Evolutionary conservation across 2,329 filamentous ascomycete genomes (phyloP).

Genomic region (Ophiocordyceps sinensis): DNA sequence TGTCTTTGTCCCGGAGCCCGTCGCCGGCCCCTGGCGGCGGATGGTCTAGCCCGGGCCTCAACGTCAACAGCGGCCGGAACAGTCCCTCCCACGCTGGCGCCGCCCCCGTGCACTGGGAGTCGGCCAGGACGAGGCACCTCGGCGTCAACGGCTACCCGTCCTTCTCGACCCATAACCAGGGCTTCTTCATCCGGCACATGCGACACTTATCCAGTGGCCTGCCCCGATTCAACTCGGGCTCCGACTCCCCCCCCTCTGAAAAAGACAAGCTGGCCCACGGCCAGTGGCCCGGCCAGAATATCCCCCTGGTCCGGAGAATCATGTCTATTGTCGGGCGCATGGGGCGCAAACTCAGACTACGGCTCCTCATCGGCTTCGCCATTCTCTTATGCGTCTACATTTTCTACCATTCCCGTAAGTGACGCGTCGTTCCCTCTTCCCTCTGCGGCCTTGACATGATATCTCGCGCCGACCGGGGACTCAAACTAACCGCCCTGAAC

Average conservation of each 20-base stretch:
- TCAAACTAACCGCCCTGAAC: slow-evolving; percentile 3
- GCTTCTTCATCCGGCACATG: slow-evolving; percentile 78
- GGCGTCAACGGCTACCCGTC: slow-evolving; percentile 62
- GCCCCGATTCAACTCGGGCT: slow-evolving; percentile 50
- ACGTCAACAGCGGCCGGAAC: slow-evolving; percentile 55
- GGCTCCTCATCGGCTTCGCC: slow-evolving; percentile 42
- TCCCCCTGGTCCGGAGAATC: slow-evolving; percentile 32
- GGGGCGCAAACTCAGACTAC: slow-evolving; percentile 51
- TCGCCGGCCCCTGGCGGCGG: slow-evolving; percentile 74
- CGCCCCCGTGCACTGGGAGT: slow-evolving; percentile 62
- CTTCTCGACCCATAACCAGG: slow-evolving; percentile 67
- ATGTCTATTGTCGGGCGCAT: slow-evolving; percentile 33
- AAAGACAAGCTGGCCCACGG: slow-evolving; percentile 63
- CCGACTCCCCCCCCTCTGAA: slow-evolving; percentile 44
- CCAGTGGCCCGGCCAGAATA: slow-evolving; percentile 27
- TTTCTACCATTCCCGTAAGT: slow-evolving; percentile 64
- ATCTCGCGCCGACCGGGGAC: background rate
- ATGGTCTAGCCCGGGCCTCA: slow-evolving; percentile 74
- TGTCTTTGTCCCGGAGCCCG: slow-evolving; percentile 79
- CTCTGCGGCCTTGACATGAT: background rate
- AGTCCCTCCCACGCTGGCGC: slow-evolving; percentile 48
- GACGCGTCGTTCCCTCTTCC: background rate
- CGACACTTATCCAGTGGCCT: slow-evolving; percentile 66
- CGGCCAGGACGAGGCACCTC: slow-evolving; percentile 62
- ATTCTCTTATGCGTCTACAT: slow-evolving; percentile 47